phyloP scores from a whole-genome alignment of 495 filamentous ascomycete species.

The Achaetomiella virescens region DNA sequence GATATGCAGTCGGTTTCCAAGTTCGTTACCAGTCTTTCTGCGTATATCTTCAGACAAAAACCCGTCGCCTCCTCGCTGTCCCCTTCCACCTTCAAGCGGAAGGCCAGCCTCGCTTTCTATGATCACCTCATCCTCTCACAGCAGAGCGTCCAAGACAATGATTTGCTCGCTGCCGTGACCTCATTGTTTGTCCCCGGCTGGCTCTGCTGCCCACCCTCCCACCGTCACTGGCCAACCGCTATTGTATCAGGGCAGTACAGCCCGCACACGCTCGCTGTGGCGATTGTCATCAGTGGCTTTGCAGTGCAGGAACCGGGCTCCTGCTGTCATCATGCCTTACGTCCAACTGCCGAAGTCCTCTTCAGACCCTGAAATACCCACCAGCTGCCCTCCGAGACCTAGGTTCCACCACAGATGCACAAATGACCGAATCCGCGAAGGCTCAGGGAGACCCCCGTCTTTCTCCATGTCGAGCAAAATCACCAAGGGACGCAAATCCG shows the following conservation, averaged over 20 bases:
- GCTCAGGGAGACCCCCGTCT: slow-evolving; percentile 25
- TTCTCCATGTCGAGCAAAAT: slow-evolving; percentile 34
- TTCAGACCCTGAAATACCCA: slow-evolving; percentile 20
- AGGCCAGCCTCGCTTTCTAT: neutral
- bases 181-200: slow-evolving; percentile 17
- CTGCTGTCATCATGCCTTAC: slow-evolving; percentile 25
- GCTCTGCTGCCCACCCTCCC: slow-evolving; percentile 4
- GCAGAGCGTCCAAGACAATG: neutral
- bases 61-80: no score
- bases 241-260: neutral
- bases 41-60: no score
- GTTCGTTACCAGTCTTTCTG: no score
- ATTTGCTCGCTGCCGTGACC: slow-evolving; percentile 15
- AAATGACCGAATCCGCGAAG: slow-evolving; percentile 41
- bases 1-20: no score
- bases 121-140: neutral
- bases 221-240: slow-evolving; percentile 12
- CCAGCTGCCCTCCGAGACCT: slow-evolving; percentile 26
- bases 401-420: slow-evolving; percentile 42
- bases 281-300: slow-evolving; percentile 16
- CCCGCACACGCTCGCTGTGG: neutral
- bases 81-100: no score
- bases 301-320: neutral
- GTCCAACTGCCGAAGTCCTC: slow-evolving; percentile 19
- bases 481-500: slow-evolving; percentile 33